Percentiles rank a stretch among this genome's conserved stretches.
These are phyloP conservation scores for Pythium aphanidermatum DNA, from an alignment of 352 stramenopile genomes.

Conservation along the genomic window DNA sequence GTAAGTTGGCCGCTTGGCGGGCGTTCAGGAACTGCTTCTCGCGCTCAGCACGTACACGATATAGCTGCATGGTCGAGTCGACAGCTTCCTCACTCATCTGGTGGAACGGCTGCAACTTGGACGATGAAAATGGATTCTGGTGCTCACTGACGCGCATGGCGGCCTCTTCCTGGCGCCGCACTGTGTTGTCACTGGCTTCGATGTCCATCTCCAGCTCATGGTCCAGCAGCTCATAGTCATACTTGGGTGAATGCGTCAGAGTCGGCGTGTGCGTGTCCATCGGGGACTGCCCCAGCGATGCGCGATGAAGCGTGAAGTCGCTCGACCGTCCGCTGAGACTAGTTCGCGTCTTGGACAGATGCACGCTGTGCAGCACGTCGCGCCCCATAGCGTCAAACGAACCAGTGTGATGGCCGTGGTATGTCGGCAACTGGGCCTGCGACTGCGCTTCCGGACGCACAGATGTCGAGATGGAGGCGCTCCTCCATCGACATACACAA, in stretches of 20 bases:
- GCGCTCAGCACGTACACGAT: background rate
- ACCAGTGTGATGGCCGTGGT: too few relatives aligned
- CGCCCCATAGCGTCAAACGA: too few relatives aligned
- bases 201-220: conserved; percentile 19
- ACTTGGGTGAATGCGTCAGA: background rate
- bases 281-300: background rate
- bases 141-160: conserved; percentile 20
- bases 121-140: conserved; percentile 19
- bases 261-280: background rate
- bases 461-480: too few relatives aligned
- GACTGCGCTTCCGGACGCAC: too few relatives aligned
- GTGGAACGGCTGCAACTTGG: conserved; percentile 21
- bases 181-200: conserved; percentile 10
- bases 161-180: conserved; percentile 13
- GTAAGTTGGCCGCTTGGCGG: background rate
- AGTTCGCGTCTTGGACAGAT: too few relatives aligned
- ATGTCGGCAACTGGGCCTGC: too few relatives aligned
- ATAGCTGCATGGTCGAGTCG: conserved; percentile 4
- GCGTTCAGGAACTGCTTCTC: conserved; percentile 1
- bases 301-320: too few relatives aligned
- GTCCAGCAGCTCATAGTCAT: conserved; percentile 11
- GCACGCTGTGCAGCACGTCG: too few relatives aligned
- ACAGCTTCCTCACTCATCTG: conserved; percentile 16
- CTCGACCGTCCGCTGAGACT: too few relatives aligned
- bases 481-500: too few relatives aligned